Evolutionary conservation across 2,329 filamentous ascomycete genomes (phyloP), one percentile per base, ranked within the genome.

Genomic region (Nannizzia gypsea): DNA sequence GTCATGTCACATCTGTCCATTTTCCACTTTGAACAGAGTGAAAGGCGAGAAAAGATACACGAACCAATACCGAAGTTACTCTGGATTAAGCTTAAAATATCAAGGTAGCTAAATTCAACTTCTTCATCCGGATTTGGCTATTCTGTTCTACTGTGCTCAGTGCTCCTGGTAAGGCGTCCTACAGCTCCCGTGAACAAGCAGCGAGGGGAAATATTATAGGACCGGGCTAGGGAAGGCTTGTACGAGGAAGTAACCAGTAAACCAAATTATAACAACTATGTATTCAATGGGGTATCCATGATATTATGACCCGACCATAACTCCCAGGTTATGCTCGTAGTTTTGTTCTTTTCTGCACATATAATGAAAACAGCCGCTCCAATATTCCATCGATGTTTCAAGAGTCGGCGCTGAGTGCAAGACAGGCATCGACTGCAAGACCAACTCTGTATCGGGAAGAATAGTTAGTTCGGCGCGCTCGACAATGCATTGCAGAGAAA

Each of bases 341-440:
- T n/a, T n/a, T n/a, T n/a, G n/a, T n/a, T n/a, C n/a, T n/a, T n/a
- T 54, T 31, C 6, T 15, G 38, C n/a, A 17, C 38, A 42, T n/a
- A 42, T n/a, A 17, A 42, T 6, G 6, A 54, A 52, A 54, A 54
- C n/a, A 34, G 34, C 26, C 15, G 46, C 46, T 52, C 46, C 46
- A 52, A 26, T 28, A 15, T 56, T 17, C 17, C 34, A 57, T 28
- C 50, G 8, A 11, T 24, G 31, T 22, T 57, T 44, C 34, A 56
- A n/a, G 20, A 74, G 64, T 73, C 74, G 50, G 75, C 71, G 64
- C 78, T 83, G 60, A 93, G 76, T 63, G 88, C 87, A 65, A 93
- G 81, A 72, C 89, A 93, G 55, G 88, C 89, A 73, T 93, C 89
- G 44, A 93, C 89, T n/a, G 89, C 89, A 66, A 90, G 77, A 42